These are phyloP conservation scores for Coemansia aciculifera DNA, from an alignment of 192 early-diverging fungal genomes.

Conservation along the genomic window DNA sequence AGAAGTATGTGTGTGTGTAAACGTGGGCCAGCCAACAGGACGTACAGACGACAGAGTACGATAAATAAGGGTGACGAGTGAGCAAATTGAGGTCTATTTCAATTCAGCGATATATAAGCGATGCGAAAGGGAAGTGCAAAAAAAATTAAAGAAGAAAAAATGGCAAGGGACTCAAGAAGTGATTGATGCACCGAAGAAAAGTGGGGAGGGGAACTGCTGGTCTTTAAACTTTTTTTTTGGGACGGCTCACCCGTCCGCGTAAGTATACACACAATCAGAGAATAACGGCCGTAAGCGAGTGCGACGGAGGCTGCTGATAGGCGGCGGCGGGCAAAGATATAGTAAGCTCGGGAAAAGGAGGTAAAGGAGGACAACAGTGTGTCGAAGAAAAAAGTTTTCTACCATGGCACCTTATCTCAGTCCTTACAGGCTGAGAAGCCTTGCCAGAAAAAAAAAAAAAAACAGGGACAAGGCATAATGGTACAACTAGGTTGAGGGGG, in stretches of 20 bases:
- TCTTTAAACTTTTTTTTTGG: constrained; percentile 10
- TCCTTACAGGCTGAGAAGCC: not conserved
- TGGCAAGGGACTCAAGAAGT: not conserved
- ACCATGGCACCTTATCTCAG: constrained; percentile 3
- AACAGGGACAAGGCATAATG: not conserved
- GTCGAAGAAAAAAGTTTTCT: not conserved
- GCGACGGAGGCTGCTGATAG: not conserved
- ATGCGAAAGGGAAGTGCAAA: not conserved
- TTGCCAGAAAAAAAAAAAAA: not conserved
- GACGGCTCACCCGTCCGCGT: not conserved
- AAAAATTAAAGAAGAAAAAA: constrained; percentile 5
- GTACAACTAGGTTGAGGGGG: not conserved
- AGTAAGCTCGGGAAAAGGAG: not conserved
- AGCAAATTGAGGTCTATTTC: not conserved
- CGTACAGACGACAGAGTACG: not conserved
- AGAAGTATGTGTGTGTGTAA: not conserved
- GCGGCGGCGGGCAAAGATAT: not conserved
- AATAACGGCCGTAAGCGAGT: not conserved
- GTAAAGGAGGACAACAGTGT: not conserved
- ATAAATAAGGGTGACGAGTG: not conserved
- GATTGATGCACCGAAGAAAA: not conserved
- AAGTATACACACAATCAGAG: constrained; percentile 4
- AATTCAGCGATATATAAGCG: constrained; percentile 5
- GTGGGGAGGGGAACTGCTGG: constrained; percentile 5
- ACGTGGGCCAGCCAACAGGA: constrained; percentile 4